Conservation (phyloP, 495 filamentous ascomycete genomes). For the Lasiosphaeria hispida region DNA sequence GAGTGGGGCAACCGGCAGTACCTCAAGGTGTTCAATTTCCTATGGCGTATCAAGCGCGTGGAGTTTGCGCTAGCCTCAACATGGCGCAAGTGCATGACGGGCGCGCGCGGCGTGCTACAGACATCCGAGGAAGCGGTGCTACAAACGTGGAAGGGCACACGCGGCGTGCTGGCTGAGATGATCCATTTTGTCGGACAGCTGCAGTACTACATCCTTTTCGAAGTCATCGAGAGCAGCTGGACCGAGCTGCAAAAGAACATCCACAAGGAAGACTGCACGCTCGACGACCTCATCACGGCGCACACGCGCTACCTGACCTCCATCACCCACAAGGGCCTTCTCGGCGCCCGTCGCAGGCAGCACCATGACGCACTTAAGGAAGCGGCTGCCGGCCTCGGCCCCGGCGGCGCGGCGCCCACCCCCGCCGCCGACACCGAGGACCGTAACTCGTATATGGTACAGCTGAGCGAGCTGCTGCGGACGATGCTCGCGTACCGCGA, state of each 20-base stretch:
- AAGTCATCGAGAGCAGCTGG: slow-evolving; percentile 96
- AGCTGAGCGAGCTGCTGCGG: slow-evolving; percentile 88
- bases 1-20: slow-evolving; percentile 94
- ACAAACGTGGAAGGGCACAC: slow-evolving; percentile 82
- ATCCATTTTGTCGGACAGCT: slow-evolving; percentile 96
- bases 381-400: slow-evolving; percentile 24
- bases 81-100: slow-evolving; percentile 96
- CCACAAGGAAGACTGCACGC: slow-evolving; percentile 75
- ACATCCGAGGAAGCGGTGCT: slow-evolving; percentile 73
- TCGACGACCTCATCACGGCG: slow-evolving; percentile 92
- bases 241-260: slow-evolving; percentile 78
- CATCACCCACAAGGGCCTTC: slow-evolving; percentile 94
- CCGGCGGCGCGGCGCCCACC: slow-evolving; percentile 26
- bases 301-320: slow-evolving; percentile 86
- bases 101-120: slow-evolving; percentile 85
- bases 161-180: slow-evolving; percentile 93
- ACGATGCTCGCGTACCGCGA: slow-evolving; percentile 93
- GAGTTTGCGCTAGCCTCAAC: slow-evolving; percentile 88
- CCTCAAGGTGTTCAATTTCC: slow-evolving; percentile 98
- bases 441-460: slow-evolving; percentile 81
- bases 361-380: slow-evolving; percentile 37
- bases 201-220: slow-evolving; percentile 98
- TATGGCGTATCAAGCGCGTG: slow-evolving; percentile 97
- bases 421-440: slow-evolving; percentile 44
- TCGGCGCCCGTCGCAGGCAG: slow-evolving; percentile 62